A percentile compares a stretch with the other conserved stretches of the same genome.
Conservation (phyloP, 2,329 filamentous ascomycete genomes). For the Hansfordia pulvinata region DNA sequence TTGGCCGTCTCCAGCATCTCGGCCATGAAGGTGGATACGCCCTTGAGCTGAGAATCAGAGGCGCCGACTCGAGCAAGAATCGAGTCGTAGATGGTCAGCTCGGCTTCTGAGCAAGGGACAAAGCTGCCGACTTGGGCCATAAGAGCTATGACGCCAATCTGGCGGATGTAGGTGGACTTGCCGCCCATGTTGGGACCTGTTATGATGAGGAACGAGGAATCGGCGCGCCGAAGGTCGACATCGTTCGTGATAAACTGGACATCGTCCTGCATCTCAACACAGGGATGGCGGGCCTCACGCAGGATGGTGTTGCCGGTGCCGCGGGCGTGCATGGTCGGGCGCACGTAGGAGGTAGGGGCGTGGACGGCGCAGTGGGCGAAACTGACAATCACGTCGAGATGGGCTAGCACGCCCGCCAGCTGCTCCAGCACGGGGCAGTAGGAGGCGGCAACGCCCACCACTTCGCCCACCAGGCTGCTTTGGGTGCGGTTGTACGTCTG, state of each 20-base stretch:
- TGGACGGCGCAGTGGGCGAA: slow-evolving; percentile 90
- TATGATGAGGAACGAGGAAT: slow-evolving; percentile 88
- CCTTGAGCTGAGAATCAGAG: slow-evolving; percentile 92
- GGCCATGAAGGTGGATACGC: slow-evolving; percentile 97
- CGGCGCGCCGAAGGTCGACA: slow-evolving; percentile 62
- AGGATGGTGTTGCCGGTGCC: slow-evolving; percentile 80
- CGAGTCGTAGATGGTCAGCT: slow-evolving; percentile 91
- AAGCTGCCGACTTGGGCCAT: slow-evolving; percentile 98
- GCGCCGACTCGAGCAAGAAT: slow-evolving; percentile 93
- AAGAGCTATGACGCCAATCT: slow-evolving; percentile 89
- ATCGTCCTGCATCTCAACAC: slow-evolving; percentile 97
- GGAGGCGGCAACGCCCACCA: slow-evolving; percentile 83
- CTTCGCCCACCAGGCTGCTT: slow-evolving; percentile 78
- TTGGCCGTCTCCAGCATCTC: slow-evolving; percentile 99
- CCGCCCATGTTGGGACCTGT: slow-evolving; percentile 98
- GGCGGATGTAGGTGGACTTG: slow-evolving; percentile 95
- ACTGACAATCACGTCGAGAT: slow-evolving; percentile 88
- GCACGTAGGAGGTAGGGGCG: slow-evolving; percentile 80
- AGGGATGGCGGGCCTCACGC: slow-evolving; percentile 90
- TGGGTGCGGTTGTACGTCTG: slow-evolving; percentile 94
- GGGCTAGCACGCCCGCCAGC: slow-evolving; percentile 75
- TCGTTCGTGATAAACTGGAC: slow-evolving; percentile 98
- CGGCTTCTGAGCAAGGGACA: slow-evolving; percentile 80
- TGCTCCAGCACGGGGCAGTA: slow-evolving; percentile 89
- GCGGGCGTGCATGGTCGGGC: slow-evolving; percentile 79